Base-by-base conservation (phyloP, 495 filamentous ascomycete species). In the Aspergillus nidulans region DNA sequence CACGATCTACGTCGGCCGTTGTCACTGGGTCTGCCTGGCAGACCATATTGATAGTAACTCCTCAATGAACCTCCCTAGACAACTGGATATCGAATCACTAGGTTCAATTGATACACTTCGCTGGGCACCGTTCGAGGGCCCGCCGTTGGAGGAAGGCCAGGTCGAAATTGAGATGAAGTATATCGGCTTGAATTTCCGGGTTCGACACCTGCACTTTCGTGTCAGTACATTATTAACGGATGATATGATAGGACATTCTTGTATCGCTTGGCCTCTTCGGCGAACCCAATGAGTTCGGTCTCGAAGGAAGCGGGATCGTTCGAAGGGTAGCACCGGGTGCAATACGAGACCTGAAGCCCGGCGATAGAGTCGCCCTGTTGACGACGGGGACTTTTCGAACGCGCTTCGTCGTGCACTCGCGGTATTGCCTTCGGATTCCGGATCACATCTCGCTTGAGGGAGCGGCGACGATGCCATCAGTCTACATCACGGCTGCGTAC, bases 141-240 rank as follows among this genome's bases (percentile, higher is more conserved):
- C 21, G 13, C 10, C 38, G 15, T 21, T 52, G 40, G 25, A 38
- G 21, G 20, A 52, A 28, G 42, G 32, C 15, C 39, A 52, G 28
- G 25, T 44, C 36, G 47, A 57, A 8, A n/a, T 52, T 44, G 39
- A 52, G 38, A 60, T 74, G 6, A 52, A 71, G n/a, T 68, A 69
- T 39, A 63, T 71, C 5, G 76, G 73, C 0, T 30, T 78, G 0
- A 77, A 77, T 32, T 75, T 76, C 50, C 68, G 64, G 43, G 74
- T 75, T 42, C 28, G 70, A 53, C 6, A 2, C 41, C 16, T 16
- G 10, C 19, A 12, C 20, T 12, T 26, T 4, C 6, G 9, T 9
- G 9, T 24, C 3, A 30, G 4, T 8, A 9, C 12, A 2, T 1
- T 6, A 6, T 5, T 34, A 15, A 20, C 20, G 20, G 41, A 51